Percentiles rank a stretch among this genome's conserved stretches.
Evolutionary conservation across 495 filamentous ascomycete species (phyloP).

Genomic region (Hypoxylon trugodes): DNA sequence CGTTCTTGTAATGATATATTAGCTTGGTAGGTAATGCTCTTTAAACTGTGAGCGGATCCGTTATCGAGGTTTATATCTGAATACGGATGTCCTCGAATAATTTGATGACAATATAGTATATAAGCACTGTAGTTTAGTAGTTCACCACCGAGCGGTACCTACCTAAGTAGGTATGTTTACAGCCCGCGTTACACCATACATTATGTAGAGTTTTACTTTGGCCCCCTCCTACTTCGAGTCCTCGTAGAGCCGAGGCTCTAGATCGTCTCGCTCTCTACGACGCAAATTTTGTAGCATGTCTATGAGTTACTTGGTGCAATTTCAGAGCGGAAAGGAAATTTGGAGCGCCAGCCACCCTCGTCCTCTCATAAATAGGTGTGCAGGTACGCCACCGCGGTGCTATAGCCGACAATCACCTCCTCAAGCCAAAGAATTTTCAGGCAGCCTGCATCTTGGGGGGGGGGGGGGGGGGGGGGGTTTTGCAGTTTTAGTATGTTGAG

Average conservation of each 20-base stretch:
- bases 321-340: neutral
- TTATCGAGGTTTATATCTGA: too few species aligned
- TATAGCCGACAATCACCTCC: neutral
- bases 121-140: too few species aligned
- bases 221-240: neutral
- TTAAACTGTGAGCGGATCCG: too few species aligned
- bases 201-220: too few species aligned
- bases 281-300: neutral
- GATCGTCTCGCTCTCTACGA: neutral
- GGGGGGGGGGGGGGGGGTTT: too few species aligned
- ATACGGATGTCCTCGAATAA: too few species aligned
- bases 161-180: too few species aligned
- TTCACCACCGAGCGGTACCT: too few species aligned
- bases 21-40: too few species aligned
- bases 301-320: neutral
- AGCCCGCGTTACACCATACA: neutral
- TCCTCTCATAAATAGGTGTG: slow-evolving; percentile 1
- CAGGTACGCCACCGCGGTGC: neutral
- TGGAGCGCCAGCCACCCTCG: neutral
- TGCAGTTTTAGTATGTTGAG: too few species aligned
- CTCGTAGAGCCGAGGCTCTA: neutral
- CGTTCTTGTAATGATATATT: too few species aligned
- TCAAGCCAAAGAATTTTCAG: neutral
- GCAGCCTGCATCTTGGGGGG: neutral
- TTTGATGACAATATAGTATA: too few species aligned